phyloP scores from a whole-genome alignment of 2,329 filamentous ascomycete genomes.

The Camptophora hylomeconis region DNA sequence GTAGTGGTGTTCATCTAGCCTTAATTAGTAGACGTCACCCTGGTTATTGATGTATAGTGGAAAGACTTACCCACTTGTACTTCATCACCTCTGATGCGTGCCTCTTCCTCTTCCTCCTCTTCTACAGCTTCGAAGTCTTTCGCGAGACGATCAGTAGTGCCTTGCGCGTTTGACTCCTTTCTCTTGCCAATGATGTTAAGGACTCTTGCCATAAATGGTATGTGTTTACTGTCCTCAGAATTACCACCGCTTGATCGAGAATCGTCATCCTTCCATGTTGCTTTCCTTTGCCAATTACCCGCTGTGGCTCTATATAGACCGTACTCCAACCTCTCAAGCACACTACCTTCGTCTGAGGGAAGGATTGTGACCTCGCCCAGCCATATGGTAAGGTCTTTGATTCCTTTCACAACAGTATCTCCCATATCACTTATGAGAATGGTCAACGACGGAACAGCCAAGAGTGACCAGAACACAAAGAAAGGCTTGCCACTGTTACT shows the following conservation, averaged over 20 bases:
- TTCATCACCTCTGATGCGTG: constrained; percentile 28
- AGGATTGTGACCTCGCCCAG: constrained; percentile 42
- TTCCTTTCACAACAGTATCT: constrained; percentile 38
- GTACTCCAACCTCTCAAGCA: constrained; percentile 18
- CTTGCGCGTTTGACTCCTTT: too few species aligned
- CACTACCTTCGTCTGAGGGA: constrained; percentile 34
- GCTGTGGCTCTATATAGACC: constrained; percentile 16
- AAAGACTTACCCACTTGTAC: constrained; percentile 26
- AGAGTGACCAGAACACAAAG: constrained; percentile 44
- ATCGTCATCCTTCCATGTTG: constrained; percentile 1
- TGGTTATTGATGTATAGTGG: not conserved
- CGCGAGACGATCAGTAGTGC: constrained; percentile 25
- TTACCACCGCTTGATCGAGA: not conserved
- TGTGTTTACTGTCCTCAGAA: constrained; percentile 7
- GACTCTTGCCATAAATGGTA: too few species aligned
- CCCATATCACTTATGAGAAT: constrained; percentile 43
- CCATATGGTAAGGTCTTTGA: constrained; percentile 44
- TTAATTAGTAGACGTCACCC: too few species aligned
- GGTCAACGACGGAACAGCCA: constrained; percentile 42
- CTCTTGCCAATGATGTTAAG: too few species aligned
- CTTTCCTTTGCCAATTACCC: too few species aligned
- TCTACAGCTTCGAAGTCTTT: constrained; percentile 30
- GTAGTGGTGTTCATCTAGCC: constrained; percentile 33
- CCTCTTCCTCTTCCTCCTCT: constrained; percentile 27
- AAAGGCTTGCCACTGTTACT: constrained; percentile 41